These are phyloP conservation scores for Ceratobasidium sp. DNA, from an alignment of 1,284 basidiomycete species.

Conservation along the genomic window DNA sequence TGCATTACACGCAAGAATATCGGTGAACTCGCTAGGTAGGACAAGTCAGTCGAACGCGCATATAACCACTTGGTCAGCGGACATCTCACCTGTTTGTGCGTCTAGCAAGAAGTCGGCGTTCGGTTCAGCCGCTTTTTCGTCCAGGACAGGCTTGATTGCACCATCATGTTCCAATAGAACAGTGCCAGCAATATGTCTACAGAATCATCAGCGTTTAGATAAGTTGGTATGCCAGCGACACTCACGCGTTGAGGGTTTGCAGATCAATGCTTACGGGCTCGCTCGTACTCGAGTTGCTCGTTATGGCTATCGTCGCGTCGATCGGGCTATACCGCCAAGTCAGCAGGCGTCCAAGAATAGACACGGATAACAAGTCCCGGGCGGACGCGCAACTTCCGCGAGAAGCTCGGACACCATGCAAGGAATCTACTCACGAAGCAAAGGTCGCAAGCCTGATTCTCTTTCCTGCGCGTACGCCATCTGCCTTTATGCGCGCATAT, in stretches of 20 bases:
- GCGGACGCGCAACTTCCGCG: constrained; percentile 28
- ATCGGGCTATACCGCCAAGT: constrained; percentile 6
- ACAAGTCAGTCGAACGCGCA: not conserved
- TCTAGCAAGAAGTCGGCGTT: constrained; percentile 22
- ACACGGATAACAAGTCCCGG: not conserved
- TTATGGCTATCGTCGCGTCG: constrained; percentile 18
- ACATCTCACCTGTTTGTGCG: constrained; percentile 22
- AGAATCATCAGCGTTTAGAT: constrained; percentile 4
- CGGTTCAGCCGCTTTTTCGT: not conserved
- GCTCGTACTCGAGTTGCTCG: constrained; percentile 27
- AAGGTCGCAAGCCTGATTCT: constrained; percentile 26
- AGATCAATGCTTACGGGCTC: constrained; percentile 30
- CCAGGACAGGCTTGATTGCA: not conserved
- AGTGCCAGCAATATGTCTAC: constrained; percentile 34
- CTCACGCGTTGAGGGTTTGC: constrained; percentile 36
- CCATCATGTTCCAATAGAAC: constrained; percentile 37
- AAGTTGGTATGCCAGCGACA: not conserved
- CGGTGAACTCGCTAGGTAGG: constrained; percentile 21
- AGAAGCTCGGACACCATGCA: not conserved
- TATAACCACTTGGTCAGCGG: constrained; percentile 12
- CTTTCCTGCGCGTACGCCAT: constrained; percentile 22
- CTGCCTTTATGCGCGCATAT: constrained; percentile 32
- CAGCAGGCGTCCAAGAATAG: not conserved
- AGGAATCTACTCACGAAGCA: constrained; percentile 25
- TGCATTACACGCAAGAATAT: constrained; percentile 37